Evolutionary conservation across 2,329 filamentous ascomycete species (phyloP), one percentile per base, ranked within the genome.

Genomic region (Stagonosporopsis rhizophila): DNA sequence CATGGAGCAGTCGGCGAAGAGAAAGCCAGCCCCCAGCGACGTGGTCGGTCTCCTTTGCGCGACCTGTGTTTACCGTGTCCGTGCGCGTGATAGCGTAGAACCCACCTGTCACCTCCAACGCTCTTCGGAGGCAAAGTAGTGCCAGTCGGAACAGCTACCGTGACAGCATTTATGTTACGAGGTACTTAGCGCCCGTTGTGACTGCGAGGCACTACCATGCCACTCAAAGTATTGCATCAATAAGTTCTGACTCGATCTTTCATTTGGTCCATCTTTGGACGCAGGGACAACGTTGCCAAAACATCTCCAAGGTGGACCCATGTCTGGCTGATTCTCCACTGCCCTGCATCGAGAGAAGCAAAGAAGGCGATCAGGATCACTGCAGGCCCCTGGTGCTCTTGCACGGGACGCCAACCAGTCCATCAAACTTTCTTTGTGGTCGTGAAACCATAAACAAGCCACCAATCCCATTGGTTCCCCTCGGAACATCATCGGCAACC

Each of bases 1-100:
- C 48, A 56, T 49, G 51, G 22, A 22, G 58, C 40, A 38, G 42
- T 52, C 46, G 39, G 57, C 60, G 44, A 56, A 57, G 44, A 25
- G 34, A 44, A 49, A 7, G 7, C 14, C 6, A 28, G 44, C 14
- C 27, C 27, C 35, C 28, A 41, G 34, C 25, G 38, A 34, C 20
- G 30, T 28, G 19, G 12, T 34, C 42, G 27, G 22, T 52, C 53
- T 42, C 53, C 53, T 56, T 56, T 56, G 53, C 47, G 53, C 53
- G 47, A 44, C 47, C 37, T n/a, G 12, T 30, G 28, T 30, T 30
- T 30, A 30, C 28, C 28, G 28, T 30, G 28, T 30, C 28, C 28
- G 28, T 30, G 28, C 28, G 28, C 28, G 9, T 30, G 28, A 11
- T 30, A 30, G 28, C 28, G 28, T 11, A 30, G 28, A 27, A 42